Conservation (phyloP, 2,329 filamentous ascomycete genomes). For the Verticillium longisporum region DNA sequence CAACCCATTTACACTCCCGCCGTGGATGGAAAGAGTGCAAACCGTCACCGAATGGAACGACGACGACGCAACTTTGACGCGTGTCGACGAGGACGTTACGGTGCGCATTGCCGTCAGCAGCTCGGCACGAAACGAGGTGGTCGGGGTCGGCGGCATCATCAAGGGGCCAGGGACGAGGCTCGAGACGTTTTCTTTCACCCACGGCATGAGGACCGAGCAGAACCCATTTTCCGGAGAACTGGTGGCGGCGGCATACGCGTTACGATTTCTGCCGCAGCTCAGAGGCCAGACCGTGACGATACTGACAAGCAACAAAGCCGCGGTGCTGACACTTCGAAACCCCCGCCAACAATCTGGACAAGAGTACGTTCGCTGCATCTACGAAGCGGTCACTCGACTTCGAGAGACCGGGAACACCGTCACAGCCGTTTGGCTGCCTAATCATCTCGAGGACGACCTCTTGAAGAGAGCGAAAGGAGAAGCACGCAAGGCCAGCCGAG, state of each 20-base stretch:
- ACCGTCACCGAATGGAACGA: neutral
- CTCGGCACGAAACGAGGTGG: constrained; percentile 11
- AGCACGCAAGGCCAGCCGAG: neutral
- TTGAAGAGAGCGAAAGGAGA: neutral
- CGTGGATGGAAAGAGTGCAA: neutral
- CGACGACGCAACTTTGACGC: neutral
- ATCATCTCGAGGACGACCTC: neutral
- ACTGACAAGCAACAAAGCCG: neutral
- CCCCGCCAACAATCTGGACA: neutral
- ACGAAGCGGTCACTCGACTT: neutral
- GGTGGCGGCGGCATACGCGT: constrained; percentile 6
- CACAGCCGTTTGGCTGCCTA: neutral
- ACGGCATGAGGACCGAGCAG: constrained; percentile 10
- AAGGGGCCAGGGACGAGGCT: constrained; percentile 1
- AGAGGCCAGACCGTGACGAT: neutral
- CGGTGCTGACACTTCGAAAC: neutral
- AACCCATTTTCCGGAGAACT: constrained; percentile 13
- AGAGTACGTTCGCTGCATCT: neutral
- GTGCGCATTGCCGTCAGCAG: constrained; percentile 3
- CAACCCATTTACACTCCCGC: neutral
- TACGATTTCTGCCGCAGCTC: neutral
- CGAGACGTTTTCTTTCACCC: constrained; percentile 11
- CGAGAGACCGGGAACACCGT: neutral
- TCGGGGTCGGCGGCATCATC: constrained; percentile 10
- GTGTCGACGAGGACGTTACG: neutral